phyloP scores from a whole-genome alignment of 73 alveolate genomes.

The Blepharisma stoltei region DNA sequence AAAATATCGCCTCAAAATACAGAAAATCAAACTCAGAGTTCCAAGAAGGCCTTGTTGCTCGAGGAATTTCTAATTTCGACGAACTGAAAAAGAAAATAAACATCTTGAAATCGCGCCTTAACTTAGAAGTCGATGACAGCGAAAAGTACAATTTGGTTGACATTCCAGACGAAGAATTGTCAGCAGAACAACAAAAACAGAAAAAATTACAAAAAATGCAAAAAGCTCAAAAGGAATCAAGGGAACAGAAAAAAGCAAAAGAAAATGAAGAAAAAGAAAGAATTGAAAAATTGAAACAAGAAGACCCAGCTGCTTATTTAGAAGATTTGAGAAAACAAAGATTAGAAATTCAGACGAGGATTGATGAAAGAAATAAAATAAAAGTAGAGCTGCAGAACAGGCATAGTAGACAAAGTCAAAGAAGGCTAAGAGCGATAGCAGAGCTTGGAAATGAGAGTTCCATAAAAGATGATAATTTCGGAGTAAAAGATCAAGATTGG shows the following conservation, averaged over 20 bases:
- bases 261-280: conserved; percentile 70
- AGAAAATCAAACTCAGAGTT: conserved; percentile 37
- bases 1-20: neutral
- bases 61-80: conserved; percentile 69
- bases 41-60: conserved; percentile 67
- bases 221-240: conserved; percentile 70
- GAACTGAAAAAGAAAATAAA: conserved; percentile 72
- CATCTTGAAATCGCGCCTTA: conserved; percentile 64
- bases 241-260: conserved; percentile 71
- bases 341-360: conserved; percentile 71
- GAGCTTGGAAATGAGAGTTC: conserved; percentile 73
- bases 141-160: conserved; percentile 75
- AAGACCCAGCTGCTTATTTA: conserved; percentile 76
- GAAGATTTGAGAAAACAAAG: conserved; percentile 67
- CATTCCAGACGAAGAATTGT: conserved; percentile 82
- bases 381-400: conserved; percentile 84
- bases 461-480: conserved; percentile 76
- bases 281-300: conserved; percentile 69
- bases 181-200: conserved; percentile 79
- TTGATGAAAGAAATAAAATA: conserved; percentile 70
- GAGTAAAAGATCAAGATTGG: conserved; percentile 94
- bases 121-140: conserved; percentile 69
- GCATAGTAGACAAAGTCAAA: conserved; percentile 71
- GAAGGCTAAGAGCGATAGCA: conserved; percentile 82
- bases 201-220: conserved; percentile 90